Base-by-base conservation (phyloP, 495 filamentous ascomycete genomes). In the Penicillium dipodomyicola region DNA sequence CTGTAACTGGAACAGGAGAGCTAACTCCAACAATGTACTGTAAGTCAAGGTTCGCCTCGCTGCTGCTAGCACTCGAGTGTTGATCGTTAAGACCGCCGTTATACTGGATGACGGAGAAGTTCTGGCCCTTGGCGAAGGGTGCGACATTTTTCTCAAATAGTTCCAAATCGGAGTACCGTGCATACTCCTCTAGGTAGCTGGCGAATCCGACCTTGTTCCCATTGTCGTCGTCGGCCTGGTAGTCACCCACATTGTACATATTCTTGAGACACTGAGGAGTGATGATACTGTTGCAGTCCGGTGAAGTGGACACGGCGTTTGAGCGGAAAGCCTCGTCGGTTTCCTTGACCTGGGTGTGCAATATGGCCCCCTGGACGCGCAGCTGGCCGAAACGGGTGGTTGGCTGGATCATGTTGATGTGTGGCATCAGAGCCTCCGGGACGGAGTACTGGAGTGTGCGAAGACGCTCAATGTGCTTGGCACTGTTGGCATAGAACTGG, bases 11-110 rank as follows among this genome's bases (percentile, higher is more conserved):
- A 8, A 86, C 70, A 3, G 83, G 83, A 40, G 78, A 70, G 59
- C 75, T 77, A 20, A 89, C 57, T 6, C 81, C 84, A 53, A 87
- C 52, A 54, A 85, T 82, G 54, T 88, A 87, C 67, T 93, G 86
- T 37, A 88, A 64, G 60, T 94, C 90, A 23, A 93, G 77, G 71
- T 92, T 89, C 53, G 88, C 90, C 68, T 95, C 89, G 33, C 78
- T 78, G 61, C 73, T 75, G 57, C 80, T 70, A 9, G 44, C 22
- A 52, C 71, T 70, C 32, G 82, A 72, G 58, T 73, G 60, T 55
- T 82, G 84, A 59, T 79, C 67, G 53, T 85, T 75, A 4, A 71
- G 61, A 25, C 78, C 86, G 49, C 82, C 84, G 60, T 87, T 82
- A 55, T 86, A 74, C 33, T 75, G 68, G 27, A 80, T 75, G 12